Evolutionary conservation across 2,329 filamentous ascomycete genomes (phyloP).

Genomic region (Tricladium varicosporioides): DNA sequence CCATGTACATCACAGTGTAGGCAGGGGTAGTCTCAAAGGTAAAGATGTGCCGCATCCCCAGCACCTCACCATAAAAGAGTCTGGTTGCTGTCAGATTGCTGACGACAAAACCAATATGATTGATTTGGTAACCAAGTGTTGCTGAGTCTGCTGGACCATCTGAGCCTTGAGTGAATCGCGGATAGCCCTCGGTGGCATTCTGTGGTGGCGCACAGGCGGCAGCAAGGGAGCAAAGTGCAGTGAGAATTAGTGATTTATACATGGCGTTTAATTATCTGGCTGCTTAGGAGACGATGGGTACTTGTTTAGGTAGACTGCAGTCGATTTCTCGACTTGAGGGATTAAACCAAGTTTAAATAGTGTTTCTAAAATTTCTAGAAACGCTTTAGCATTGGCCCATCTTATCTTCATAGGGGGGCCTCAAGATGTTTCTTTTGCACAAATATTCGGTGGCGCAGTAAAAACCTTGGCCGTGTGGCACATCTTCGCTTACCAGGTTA

Average conservation of each 20-base stretch:
- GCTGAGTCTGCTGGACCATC: not conserved
- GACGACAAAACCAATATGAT: not conserved
- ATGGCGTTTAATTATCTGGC: too few species aligned
- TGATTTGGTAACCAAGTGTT: not conserved
- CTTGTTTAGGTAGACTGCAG: too few species aligned
- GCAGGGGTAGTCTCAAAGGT: not conserved
- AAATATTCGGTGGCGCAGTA: too few species aligned
- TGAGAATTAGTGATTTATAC: not conserved
- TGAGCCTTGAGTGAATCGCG: not conserved
- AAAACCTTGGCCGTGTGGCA: too few species aligned
- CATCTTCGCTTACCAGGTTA: too few species aligned
- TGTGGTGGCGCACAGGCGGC: not conserved
- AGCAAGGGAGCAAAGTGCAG: not conserved
- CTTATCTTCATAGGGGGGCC: too few species aligned
- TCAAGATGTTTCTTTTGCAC: too few species aligned
- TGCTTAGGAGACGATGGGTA: too few species aligned
- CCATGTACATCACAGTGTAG: slow-evolving; percentile 1
- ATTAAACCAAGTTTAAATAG: too few species aligned
- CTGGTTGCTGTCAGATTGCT: not conserved
- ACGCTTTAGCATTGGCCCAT: too few species aligned
- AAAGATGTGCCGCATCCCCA: slow-evolving; percentile 1
- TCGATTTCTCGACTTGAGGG: too few species aligned
- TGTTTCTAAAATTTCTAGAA: too few species aligned
- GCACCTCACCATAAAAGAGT: not conserved
- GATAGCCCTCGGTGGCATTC: not conserved